These are phyloP conservation scores for Garcia nutans DNA, from an alignment of 345 rosid species.

Conservation along the genomic window DNA sequence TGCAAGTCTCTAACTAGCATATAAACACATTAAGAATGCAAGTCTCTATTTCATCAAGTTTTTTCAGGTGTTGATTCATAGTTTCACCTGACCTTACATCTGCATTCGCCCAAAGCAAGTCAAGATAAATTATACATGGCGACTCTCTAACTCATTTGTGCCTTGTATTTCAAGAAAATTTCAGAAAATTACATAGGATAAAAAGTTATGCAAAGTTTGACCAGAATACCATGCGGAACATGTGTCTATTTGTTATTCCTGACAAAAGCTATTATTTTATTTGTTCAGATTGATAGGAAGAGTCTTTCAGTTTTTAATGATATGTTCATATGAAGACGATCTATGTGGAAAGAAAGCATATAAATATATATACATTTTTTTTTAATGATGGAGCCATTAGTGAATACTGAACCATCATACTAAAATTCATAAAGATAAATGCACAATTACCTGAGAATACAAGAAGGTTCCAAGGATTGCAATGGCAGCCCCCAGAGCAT, in stretches of 20 bases:
- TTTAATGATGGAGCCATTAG: neutral
- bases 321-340: neutral
- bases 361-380: neutral
- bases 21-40: too few relatives aligned
- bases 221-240: neutral
- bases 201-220: too few relatives aligned
- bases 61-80: neutral
- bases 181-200: neutral
- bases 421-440: neutral
- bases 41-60: neutral
- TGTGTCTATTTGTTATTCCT: neutral
- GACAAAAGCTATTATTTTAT: neutral
- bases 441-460: constrained; percentile 80
- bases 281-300: neutral
- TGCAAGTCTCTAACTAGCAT: neutral
- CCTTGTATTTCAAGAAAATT: neutral
- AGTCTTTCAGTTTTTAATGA: neutral
- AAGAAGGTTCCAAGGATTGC: constrained; percentile 97
- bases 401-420: neutral
- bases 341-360: neutral
- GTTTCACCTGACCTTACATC: constrained; percentile 2
- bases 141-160: too few relatives aligned
- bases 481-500: constrained; percentile 95
- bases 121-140: too few relatives aligned
- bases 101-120: too few relatives aligned